Evolutionary conservation across 1,284 basidiomycete species (phyloP).

Genomic region (Malassezia caprae): DNA sequence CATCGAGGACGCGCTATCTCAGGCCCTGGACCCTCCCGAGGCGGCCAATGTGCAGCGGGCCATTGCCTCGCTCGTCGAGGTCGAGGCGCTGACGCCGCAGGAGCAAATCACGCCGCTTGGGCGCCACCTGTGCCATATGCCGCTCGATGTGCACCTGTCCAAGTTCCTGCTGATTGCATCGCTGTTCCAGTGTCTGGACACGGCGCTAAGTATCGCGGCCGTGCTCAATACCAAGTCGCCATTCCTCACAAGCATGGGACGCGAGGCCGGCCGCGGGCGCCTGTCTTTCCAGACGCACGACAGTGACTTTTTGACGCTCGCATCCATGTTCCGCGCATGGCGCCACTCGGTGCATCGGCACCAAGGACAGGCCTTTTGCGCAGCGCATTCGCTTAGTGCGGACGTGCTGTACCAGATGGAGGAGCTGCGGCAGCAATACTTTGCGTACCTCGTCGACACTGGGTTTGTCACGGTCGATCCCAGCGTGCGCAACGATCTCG

Average conservation of each 20-base stretch:
- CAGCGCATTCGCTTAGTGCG: constrained; percentile 71
- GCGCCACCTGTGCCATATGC: constrained; percentile 76
- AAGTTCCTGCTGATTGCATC: constrained; percentile 84
- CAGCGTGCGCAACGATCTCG: constrained; percentile 62
- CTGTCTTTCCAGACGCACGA: constrained; percentile 70
- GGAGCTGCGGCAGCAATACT: constrained; percentile 85
- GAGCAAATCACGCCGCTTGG: constrained; percentile 97
- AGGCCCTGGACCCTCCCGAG: constrained; percentile 80
- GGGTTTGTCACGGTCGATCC: constrained; percentile 67
- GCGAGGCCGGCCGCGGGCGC: constrained; percentile 77
- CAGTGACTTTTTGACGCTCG: constrained; percentile 78
- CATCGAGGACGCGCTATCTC: constrained; percentile 79
- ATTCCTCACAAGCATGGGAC: constrained; percentile 65
- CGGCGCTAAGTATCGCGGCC: constrained; percentile 84
- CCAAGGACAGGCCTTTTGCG: constrained; percentile 58
- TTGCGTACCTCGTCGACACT: constrained; percentile 70
- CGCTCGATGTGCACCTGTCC: constrained; percentile 89
- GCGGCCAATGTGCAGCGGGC: constrained; percentile 82
- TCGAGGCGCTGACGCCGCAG: constrained; percentile 68
- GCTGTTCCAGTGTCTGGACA: constrained; percentile 80
- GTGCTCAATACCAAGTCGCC: constrained; percentile 86
- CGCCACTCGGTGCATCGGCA: constrained; percentile 63
- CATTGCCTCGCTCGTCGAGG: constrained; percentile 80
- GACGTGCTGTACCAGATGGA: constrained; percentile 92
- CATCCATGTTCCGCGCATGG: constrained; percentile 84